Percentiles rank a stretch among this genome's conserved stretches.
Conservation (phyloP, 164 flowering plant species). For the Piper betle region DNA sequence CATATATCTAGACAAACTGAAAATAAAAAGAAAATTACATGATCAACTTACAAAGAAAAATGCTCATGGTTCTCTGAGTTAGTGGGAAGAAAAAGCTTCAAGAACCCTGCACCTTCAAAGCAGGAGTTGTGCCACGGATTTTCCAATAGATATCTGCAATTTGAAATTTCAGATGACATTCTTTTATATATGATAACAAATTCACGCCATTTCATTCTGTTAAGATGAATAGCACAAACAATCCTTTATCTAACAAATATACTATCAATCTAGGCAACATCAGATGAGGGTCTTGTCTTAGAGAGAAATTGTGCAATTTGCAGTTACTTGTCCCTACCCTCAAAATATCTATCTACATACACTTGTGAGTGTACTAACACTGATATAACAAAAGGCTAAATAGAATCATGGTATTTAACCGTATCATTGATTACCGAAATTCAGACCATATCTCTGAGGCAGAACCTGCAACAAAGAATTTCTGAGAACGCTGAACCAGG, state of each 20-base stretch:
- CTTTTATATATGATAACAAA: background rate
- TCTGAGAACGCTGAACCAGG: slow-evolving; percentile 69
- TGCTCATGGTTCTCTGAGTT: slow-evolving; percentile 76
- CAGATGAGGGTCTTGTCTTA: too few relatives aligned
- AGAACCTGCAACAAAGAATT: slow-evolving; percentile 85
- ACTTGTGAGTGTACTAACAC: too few relatives aligned
- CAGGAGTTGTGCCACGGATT: slow-evolving; percentile 97
- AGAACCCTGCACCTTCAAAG: slow-evolving; percentile 92
- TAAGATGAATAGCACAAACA: background rate
- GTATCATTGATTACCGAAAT: slow-evolving; percentile 39
- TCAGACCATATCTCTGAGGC: slow-evolving; percentile 95
- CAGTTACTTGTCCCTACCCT: too few relatives aligned
- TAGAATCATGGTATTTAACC: background rate
- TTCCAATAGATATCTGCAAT: slow-evolving; percentile 62
- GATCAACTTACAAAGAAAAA: slow-evolving; percentile 54
- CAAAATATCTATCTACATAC: background rate
- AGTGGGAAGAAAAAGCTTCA: slow-evolving; percentile 86
- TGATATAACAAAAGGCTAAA: background rate
- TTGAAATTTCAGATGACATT: background rate
- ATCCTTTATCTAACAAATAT: too few relatives aligned
- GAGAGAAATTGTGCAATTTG: too few relatives aligned
- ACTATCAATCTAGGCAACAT: too few relatives aligned
- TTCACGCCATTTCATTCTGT: background rate
- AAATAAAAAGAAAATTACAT: background rate
- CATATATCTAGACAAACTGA: background rate